phyloP scores from a whole-genome alignment of 495 filamentous ascomycete genomes.

The Penicillium silybi region DNA sequence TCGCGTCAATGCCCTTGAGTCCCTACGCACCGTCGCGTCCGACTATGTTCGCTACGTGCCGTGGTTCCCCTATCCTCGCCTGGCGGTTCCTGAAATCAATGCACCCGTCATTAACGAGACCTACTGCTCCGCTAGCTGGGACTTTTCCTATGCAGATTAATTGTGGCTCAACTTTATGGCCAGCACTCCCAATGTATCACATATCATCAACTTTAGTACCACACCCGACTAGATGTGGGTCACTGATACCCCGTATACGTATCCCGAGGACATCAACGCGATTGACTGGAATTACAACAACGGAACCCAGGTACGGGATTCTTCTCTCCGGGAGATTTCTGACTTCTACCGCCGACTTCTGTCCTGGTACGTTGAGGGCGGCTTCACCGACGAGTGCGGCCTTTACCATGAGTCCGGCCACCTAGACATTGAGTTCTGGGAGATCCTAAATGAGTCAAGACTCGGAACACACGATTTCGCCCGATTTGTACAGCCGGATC shows the following conservation, averaged over 20 bases:
- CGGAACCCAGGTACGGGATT: neutral
- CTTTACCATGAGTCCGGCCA: neutral
- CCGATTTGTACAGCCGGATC: conserved; percentile 4
- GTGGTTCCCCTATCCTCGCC: conserved; percentile 4
- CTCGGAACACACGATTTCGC: neutral
- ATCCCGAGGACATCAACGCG: neutral
- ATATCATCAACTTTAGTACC: neutral
- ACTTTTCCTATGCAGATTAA: neutral
- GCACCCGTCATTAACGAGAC: conserved; percentile 1
- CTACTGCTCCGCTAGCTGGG: neutral
- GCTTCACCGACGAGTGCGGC: neutral
- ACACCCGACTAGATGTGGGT: neutral
- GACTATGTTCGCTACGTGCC: conserved; percentile 6
- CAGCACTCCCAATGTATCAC: neutral
- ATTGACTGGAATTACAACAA: neutral
- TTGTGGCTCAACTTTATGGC: neutral
- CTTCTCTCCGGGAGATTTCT: neutral
- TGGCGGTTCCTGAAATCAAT: neutral
- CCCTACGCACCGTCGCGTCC: neutral
- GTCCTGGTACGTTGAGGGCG: neutral
- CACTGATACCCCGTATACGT: neutral
- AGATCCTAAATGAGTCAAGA: neutral
- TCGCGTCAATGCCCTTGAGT: neutral
- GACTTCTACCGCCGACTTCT: neutral
- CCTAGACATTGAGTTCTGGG: neutral